Percentiles rank a stretch among this genome's conserved stretches.
Evolutionary conservation across 768 basidiomycete genomes (phyloP).

Genomic region (Kwoniella heveanensis): DNA sequence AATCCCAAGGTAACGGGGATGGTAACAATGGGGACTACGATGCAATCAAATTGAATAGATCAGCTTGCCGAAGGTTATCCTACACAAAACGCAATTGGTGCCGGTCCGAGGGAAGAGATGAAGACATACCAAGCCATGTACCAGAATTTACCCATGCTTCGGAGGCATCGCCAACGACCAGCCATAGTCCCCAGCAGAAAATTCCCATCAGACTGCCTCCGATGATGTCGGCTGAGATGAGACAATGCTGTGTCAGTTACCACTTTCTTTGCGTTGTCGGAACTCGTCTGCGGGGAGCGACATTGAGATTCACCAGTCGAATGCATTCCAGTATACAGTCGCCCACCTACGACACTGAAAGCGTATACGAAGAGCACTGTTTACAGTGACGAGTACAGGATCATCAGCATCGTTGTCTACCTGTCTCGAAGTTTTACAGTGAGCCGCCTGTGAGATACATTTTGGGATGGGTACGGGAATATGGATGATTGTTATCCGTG

Average conservation of each 20-base stretch:
- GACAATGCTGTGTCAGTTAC: not conserved
- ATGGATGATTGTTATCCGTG: no score
- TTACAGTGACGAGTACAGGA: no score
- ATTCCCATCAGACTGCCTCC: slow-evolving; percentile 63
- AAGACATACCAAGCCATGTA: slow-evolving; percentile 53
- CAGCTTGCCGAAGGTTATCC: no score
- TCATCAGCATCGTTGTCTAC: not conserved
- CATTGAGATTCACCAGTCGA: slow-evolving; percentile 48
- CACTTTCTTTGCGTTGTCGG: no score
- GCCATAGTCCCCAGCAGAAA: slow-evolving; percentile 64
- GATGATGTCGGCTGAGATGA: slow-evolving; percentile 48
- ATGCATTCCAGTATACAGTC: slow-evolving; percentile 57
- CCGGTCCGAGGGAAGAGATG: not conserved
- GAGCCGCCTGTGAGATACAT: no score
- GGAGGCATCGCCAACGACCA: slow-evolving; percentile 56
- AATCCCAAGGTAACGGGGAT: slow-evolving; percentile 64
- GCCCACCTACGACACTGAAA: slow-evolving; percentile 52
- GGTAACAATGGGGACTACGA: slow-evolving; percentile 40
- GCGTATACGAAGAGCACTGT: slow-evolving; percentile 48
- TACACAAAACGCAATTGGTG: no score
- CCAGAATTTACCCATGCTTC: slow-evolving; percentile 56
- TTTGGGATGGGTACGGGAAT: no score
- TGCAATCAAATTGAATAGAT: slow-evolving; percentile 48
- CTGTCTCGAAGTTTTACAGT: no score
- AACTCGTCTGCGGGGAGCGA: no score